A percentile compares a stretch with the other conserved stretches of the same genome.
Conservation (phyloP, 2,329 filamentous ascomycete genomes). For the Aspergillus sp. region DNA sequence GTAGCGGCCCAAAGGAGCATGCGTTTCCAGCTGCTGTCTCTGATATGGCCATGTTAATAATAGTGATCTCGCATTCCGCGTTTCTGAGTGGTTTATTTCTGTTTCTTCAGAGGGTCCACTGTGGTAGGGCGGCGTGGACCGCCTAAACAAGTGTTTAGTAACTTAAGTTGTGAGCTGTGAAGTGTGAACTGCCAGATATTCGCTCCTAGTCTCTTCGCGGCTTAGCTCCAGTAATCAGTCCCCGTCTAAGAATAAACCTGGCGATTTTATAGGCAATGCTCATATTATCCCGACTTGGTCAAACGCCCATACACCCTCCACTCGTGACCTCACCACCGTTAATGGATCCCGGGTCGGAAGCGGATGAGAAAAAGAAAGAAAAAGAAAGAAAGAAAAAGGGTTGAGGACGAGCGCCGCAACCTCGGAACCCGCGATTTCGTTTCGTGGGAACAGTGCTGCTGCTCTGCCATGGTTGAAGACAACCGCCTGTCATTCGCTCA, state of each 20-base stretch:
- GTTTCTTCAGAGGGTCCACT: conserved; percentile 19
- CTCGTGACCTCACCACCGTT: conserved; percentile 8
- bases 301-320: background rate
- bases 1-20: conserved; percentile 1
- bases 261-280: background rate
- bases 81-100: conserved; percentile 6
- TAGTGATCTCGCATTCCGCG: background rate
- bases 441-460: conserved; percentile 2
- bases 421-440: background rate
- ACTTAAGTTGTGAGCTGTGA: conserved; percentile 10
- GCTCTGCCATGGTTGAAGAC: background rate
- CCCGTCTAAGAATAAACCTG: conserved; percentile 9
- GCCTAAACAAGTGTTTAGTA: conserved; percentile 14
- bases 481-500: background rate
- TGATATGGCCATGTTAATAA: conserved; percentile 6
- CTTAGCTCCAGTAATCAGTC: background rate
- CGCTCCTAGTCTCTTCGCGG: conserved; percentile 1
- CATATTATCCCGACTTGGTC: background rate
- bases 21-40: background rate
- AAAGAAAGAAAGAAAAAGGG: background rate
- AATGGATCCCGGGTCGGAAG: background rate
- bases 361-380: background rate
- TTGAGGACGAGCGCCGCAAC: background rate
- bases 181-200: conserved; percentile 1
- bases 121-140: conserved; percentile 21